Evolutionary conservation across 78 protist genomes (phyloP).

Genomic region (Dictyostelium brefeldianum): DNA sequence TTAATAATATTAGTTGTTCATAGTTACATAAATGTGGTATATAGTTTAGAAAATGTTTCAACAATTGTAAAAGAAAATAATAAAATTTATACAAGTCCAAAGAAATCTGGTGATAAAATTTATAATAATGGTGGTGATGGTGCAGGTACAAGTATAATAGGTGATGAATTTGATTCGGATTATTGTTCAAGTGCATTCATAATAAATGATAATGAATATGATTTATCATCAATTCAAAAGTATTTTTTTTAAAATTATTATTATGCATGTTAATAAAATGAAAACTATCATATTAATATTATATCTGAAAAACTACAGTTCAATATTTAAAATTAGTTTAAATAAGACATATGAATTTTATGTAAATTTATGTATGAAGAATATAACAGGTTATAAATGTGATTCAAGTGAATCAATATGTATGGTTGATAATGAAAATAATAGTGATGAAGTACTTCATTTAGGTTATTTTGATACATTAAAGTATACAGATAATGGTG

Average conservation of each 20-base stretch:
- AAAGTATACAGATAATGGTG: neutral
- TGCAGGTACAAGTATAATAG: neutral
- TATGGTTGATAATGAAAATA: neutral
- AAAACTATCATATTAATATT: neutral
- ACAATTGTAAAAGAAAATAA: too few relatives aligned
- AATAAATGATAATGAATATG: neutral
- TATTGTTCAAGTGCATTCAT: neutral
- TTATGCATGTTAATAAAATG: neutral
- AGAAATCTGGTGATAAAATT: too few relatives aligned
- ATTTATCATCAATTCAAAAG: neutral
- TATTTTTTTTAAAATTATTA: neutral
- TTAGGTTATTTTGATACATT: neutral
- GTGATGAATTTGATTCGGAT: neutral
- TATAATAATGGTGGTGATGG: neutral
- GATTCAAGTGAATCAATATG: neutral
- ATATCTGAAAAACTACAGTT: neutral
- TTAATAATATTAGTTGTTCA: too few relatives aligned
- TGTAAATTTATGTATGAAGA: neutral
- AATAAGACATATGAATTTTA: neutral
- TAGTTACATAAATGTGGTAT: too few relatives aligned
- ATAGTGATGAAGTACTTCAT: neutral
- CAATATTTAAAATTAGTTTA: neutral
- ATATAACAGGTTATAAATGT: conserved; percentile 1
- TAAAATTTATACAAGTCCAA: too few relatives aligned
- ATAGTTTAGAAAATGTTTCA: too few relatives aligned